Percentiles rank a stretch among this genome's conserved stretches.
These are phyloP conservation scores for Rhodosporidiobolus sp. DNA, from an alignment of 768 basidiomycete genomes.

Conservation along the genomic window DNA sequence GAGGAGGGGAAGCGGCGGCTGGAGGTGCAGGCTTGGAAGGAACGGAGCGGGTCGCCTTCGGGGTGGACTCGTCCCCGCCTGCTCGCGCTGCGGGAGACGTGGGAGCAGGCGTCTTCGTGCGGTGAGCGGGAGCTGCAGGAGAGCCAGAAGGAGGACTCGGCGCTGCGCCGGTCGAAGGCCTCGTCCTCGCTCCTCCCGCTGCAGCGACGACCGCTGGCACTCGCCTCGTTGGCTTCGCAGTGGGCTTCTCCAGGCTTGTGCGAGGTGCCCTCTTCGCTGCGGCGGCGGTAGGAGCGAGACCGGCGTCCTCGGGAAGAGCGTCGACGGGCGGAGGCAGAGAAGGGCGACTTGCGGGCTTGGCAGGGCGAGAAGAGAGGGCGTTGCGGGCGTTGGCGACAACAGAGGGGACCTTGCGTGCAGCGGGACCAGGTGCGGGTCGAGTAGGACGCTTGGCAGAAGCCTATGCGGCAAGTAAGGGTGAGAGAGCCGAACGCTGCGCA, in stretches of 20 bases:
- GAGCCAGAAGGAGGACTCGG: background rate
- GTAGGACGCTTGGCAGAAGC: background rate
- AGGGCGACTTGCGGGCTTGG: background rate
- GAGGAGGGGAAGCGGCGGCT: background rate
- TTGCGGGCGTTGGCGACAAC: constrained; percentile 14
- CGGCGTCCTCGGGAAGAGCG: background rate
- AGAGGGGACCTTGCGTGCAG: constrained; percentile 15
- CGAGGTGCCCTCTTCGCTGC: background rate
- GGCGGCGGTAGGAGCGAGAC: too few relatives aligned
- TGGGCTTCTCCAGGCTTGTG: background rate
- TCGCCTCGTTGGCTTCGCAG: background rate
- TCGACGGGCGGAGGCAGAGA: background rate
- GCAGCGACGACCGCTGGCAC: background rate
- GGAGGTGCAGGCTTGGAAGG: background rate
- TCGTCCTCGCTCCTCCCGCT: background rate
- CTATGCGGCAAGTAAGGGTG: background rate
- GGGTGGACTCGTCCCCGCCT: background rate
- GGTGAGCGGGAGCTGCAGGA: too few relatives aligned
- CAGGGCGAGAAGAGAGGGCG: background rate
- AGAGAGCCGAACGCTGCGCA: background rate
- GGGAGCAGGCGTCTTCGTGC: too few relatives aligned
- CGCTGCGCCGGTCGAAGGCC: background rate
- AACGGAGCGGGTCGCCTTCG: background rate
- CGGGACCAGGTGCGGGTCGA: background rate
- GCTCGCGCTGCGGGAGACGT: too few relatives aligned